Conservation (phyloP, 306 rosid genomes). For the Arachis stenosperma region DNA sequence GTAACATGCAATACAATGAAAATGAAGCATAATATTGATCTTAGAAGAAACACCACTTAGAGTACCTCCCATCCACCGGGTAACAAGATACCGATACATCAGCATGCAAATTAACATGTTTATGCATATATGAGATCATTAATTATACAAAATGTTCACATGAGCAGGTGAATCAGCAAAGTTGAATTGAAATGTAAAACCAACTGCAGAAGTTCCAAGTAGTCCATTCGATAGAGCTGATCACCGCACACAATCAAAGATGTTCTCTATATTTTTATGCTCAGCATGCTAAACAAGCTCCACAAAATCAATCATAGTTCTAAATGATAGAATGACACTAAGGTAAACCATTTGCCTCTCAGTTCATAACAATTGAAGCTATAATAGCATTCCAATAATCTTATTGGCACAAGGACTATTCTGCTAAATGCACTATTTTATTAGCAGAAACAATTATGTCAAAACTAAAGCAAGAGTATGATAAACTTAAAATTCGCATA, state of each 20-base stretch:
- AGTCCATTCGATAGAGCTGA: conserved; percentile 63
- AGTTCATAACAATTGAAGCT: neutral
- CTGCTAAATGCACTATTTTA: conserved; percentile 20
- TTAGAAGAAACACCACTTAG: conserved; percentile 30
- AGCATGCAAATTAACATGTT: conserved; percentile 49
- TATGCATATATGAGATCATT: conserved; percentile 40
- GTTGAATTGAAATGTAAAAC: neutral
- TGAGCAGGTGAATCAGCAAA: conserved; percentile 28
- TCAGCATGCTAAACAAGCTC: conserved; percentile 54
- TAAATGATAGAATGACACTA: no score
- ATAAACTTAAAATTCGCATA: no score
- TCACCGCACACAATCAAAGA: conserved; percentile 61
- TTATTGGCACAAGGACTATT: conserved; percentile 7
- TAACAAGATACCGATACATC: conserved; percentile 57
- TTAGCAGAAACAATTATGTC: conserved; percentile 22
- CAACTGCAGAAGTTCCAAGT: conserved; percentile 53
- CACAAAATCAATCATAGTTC: conserved; percentile 27
- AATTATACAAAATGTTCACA: conserved; percentile 29
- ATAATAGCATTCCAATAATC: conserved; percentile 22
- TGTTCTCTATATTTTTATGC: conserved; percentile 52
- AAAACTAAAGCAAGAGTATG: neutral
- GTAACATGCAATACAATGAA: conserved; percentile 4
- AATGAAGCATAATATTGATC: neutral
- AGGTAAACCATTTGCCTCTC: no score
- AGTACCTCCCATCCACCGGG: conserved; percentile 57